phyloP scores from a whole-genome alignment of 352 stramenopile genomes.

The Globisporangium nunn region DNA sequence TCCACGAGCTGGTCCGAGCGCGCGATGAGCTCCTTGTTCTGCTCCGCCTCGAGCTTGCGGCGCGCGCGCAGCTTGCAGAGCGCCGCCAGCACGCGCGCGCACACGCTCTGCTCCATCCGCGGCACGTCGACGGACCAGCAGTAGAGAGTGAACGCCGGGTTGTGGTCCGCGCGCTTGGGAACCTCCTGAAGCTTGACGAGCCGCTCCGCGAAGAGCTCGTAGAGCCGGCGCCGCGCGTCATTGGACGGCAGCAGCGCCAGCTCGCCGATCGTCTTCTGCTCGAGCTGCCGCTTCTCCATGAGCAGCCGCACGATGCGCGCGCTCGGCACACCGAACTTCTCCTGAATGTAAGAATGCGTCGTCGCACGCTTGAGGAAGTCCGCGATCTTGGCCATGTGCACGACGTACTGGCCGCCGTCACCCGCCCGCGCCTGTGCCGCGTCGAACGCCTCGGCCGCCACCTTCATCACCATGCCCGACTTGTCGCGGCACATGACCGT shows the following conservation, averaged over 20 bases:
- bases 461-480: conserved; percentile 85
- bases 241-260: conserved; percentile 77
- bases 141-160: conserved; percentile 84
- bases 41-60: conserved; percentile 69
- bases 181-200: conserved; percentile 84
- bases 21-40: conserved; percentile 86
- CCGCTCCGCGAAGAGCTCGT: conserved; percentile 70
- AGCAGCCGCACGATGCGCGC: conserved; percentile 81
- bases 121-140: conserved; percentile 79
- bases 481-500: conserved; percentile 87
- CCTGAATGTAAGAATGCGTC: conserved; percentile 72
- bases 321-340: conserved; percentile 75
- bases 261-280: conserved; percentile 84
- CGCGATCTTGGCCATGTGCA: conserved; percentile 88
- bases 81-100: conserved; percentile 63
- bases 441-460: conserved; percentile 63
- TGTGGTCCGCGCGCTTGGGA: conserved; percentile 83
- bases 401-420: conserved; percentile 83
- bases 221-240: conserved; percentile 73
- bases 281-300: conserved; percentile 81
- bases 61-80: conserved; percentile 64
- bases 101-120: conserved; percentile 50
- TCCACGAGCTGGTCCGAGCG: conserved; percentile 84
- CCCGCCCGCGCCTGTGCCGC: conserved; percentile 42
- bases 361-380: conserved; percentile 71